phyloP scores from a whole-genome alignment of 306 rosid genomes.

The Leucaena leucocephala region DNA sequence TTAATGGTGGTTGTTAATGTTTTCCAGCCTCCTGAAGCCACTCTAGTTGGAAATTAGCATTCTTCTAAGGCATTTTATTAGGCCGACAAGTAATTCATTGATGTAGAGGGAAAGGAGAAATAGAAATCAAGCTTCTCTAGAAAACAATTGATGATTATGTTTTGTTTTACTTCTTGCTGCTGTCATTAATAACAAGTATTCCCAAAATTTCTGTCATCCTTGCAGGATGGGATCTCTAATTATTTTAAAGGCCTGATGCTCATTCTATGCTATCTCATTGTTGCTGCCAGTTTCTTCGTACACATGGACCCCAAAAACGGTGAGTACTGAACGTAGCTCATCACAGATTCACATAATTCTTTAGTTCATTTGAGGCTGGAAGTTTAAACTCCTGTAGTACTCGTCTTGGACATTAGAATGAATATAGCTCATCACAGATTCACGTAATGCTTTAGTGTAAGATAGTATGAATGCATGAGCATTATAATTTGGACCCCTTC shows the following conservation, averaged over 20 bases:
- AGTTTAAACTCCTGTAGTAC: conserved; percentile 22
- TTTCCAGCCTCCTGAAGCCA: conserved; percentile 12
- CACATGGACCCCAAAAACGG: conserved; percentile 76
- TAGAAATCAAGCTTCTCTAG: neutral
- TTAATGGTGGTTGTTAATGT: conserved; percentile 10
- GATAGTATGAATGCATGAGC: neutral
- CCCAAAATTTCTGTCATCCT: conserved; percentile 25
- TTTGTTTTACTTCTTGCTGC: neutral
- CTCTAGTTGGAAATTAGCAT: neutral
- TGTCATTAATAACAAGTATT: conserved; percentile 11
- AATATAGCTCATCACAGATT: conserved; percentile 22
- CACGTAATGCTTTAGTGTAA: neutral
- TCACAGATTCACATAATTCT: conserved; percentile 19
- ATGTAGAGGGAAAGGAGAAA: neutral
- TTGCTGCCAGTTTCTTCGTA: conserved; percentile 90
- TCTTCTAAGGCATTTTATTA: neutral
- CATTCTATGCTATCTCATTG: conserved; percentile 86
- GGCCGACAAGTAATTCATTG: neutral
- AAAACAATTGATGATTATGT: neutral
- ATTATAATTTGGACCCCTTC: neutral
- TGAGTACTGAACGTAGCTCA: conserved; percentile 51
- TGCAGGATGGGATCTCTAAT: conserved; percentile 91
- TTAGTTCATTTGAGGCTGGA: conserved; percentile 9
- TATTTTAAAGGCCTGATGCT: conserved; percentile 96
- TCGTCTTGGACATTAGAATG: neutral